phyloP scores from a whole-genome alignment of 2,329 filamentous ascomycete genomes.

The Taxawa tesnikishii region DNA sequence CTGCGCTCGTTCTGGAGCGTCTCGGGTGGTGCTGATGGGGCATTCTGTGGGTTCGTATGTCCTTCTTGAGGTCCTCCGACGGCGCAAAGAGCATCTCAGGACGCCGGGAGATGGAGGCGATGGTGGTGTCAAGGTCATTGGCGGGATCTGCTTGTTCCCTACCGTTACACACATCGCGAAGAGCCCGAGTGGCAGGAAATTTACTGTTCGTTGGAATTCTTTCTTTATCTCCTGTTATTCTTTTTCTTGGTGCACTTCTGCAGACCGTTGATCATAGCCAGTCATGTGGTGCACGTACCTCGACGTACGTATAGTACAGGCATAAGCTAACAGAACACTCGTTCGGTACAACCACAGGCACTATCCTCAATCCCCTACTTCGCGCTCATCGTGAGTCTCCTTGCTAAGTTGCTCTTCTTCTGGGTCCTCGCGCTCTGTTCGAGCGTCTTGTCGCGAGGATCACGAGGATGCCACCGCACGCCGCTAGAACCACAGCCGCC shows the following conservation, averaged over 20 bases:
- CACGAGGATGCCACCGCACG: slow-evolving; percentile 30
- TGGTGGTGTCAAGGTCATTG: slow-evolving; percentile 12
- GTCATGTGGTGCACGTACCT: neutral
- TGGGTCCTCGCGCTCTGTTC: slow-evolving; percentile 29
- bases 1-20: neutral
- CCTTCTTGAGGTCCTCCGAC: slow-evolving; percentile 26
- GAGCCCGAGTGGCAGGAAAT: slow-evolving; percentile 28
- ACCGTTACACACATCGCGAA: slow-evolving; percentile 34
- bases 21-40: slow-evolving; percentile 27
- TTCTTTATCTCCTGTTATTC: neutral
- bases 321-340: no score
- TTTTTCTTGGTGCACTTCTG: neutral
- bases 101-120: slow-evolving; percentile 9
- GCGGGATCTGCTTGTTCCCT: slow-evolving; percentile 31
- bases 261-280: neutral
- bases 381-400: slow-evolving; percentile 2
- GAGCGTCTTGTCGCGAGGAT: slow-evolving; percentile 27
- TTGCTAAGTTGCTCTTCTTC: slow-evolving; percentile 30
- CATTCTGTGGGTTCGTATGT: slow-evolving; percentile 37
- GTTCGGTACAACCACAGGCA: slow-evolving; percentile 1
- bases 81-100: slow-evolving; percentile 9
- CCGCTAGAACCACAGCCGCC: slow-evolving; percentile 34
- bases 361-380: slow-evolving; percentile 5
- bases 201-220: slow-evolving; percentile 25
- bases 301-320: neutral